Evolutionary conservation across 2,329 filamentous ascomycete genomes (phyloP), one percentile per base, ranked within the genome.

Genomic region (Ceratocystis destructans): DNA sequence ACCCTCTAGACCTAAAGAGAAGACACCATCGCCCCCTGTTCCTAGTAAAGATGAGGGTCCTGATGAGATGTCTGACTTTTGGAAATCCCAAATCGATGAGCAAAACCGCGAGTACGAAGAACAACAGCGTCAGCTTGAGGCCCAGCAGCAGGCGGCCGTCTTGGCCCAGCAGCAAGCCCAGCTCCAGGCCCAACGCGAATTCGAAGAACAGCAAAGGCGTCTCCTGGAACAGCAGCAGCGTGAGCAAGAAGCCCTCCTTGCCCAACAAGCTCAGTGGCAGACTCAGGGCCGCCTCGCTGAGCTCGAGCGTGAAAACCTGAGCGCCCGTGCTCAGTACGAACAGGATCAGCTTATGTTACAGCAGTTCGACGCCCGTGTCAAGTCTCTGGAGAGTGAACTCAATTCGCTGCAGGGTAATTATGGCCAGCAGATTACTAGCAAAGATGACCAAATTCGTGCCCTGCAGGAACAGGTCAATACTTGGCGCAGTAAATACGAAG

Each of bases 391-490:
- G 75, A 84, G 86, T 65, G 94, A 99, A 76, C 82, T 99, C 69
- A 77, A 81, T 61, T 89, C 96, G 70, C 81, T 97, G 64, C 89
- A 90, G 71, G 83, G 81, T 71, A 96, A 91, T 74, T 87, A 89
- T 71, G 87, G 88, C 53, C 87, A 96, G 75, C 94, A 97, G 74
- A 86, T 89, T 64, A 78, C 82, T 45, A 96, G 92, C 73, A 95
- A 92, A 74, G 94, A 99, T 72, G 94, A 97, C 71, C 93, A 97
- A 76, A 92, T 99, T 71, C 82, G 87, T 28, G 87, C 94, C 1
- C 79, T 99, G 22, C 94, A 97, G 73, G 94, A 97, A 77, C 94
- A 97, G 77, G 88, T 97, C 70, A 96, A 96, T 76, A 96, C 92
- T 0, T 99, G 94, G 94, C 84, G 94, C 67, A 88, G 89, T 64